Evolutionary conservation across 164 flowering plant species (phyloP).

Genomic region (Aristolochia californica): DNA sequence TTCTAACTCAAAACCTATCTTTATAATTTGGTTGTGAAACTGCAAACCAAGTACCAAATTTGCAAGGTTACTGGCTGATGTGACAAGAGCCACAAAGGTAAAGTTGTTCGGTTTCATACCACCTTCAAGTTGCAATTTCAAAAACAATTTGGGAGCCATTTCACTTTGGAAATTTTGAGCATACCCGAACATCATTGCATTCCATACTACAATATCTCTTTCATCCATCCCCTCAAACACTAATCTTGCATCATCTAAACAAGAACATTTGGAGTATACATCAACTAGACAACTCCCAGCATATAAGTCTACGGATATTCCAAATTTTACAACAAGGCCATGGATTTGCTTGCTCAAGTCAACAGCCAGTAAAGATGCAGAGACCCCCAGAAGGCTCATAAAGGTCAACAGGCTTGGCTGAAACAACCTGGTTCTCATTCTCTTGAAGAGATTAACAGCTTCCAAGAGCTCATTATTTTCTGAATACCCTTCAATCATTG

Average conservation of each 20-base stretch:
- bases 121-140: slow-evolving; percentile 24
- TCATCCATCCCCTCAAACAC: slow-evolving; percentile 53
- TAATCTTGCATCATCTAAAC: slow-evolving; percentile 40
- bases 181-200: slow-evolving; percentile 63
- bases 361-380: slow-evolving; percentile 32
- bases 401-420: slow-evolving; percentile 53
- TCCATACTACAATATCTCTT: slow-evolving; percentile 66
- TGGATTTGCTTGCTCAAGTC: slow-evolving; percentile 55
- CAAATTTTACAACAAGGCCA: slow-evolving; percentile 39
- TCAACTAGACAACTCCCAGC: slow-evolving; percentile 63
- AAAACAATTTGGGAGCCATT: slow-evolving; percentile 45
- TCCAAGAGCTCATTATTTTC: slow-evolving; percentile 29
- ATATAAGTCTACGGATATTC: slow-evolving; percentile 38
- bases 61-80: slow-evolving; percentile 53
- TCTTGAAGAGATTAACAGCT: slow-evolving; percentile 39
- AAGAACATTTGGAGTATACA: slow-evolving; percentile 58
- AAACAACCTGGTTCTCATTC: slow-evolving; percentile 36
- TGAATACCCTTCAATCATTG: slow-evolving; percentile 74
- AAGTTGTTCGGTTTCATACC: slow-evolving; percentile 39
- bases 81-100: slow-evolving; percentile 50
- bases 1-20: slow-evolving; percentile 34
- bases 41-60: slow-evolving; percentile 45
- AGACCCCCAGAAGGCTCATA: slow-evolving; percentile 54
- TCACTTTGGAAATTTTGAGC: slow-evolving; percentile 43
- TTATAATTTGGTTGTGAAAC: slow-evolving; percentile 43